Evolutionary conservation across 306 rosid species (phyloP).

Genomic region (Castanospermum australe): DNA sequence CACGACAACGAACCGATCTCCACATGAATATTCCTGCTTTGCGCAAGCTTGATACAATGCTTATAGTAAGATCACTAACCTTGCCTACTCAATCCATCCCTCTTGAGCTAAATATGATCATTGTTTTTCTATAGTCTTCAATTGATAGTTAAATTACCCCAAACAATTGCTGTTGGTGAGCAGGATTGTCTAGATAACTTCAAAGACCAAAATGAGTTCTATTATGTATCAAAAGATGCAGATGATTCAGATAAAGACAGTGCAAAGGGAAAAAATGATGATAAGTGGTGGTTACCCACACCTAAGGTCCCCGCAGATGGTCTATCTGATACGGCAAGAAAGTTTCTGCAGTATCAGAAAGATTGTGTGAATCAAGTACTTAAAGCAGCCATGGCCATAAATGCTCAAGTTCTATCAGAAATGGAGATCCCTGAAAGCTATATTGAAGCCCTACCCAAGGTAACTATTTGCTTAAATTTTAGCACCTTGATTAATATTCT

Average conservation of each 20-base stretch:
- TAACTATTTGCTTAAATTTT: conserved; percentile 14
- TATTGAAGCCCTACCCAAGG: conserved; percentile 92
- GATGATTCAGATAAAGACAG: conserved; percentile 56
- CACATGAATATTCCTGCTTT: conserved; percentile 96
- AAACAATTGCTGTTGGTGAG: conserved; percentile 18
- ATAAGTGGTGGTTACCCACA: conserved; percentile 97
- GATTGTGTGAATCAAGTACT: conserved; percentile 98
- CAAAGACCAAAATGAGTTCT: conserved; percentile 71
- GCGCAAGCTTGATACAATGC: conserved; percentile 89
- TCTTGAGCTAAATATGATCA: background rate
- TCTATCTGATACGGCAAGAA: conserved; percentile 76
- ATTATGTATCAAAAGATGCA: conserved; percentile 68
- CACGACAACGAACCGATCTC: conserved; percentile 89
- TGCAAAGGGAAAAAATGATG: conserved; percentile 58
- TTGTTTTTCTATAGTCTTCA: background rate
- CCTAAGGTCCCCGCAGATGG: conserved; percentile 81
- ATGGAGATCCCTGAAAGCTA: conserved; percentile 96
- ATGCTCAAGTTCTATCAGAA: conserved; percentile 90
- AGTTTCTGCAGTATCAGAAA: conserved; percentile 88
- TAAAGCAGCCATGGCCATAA: conserved; percentile 99
- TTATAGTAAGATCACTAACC: conserved; percentile 56
- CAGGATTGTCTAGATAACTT: conserved; percentile 94
- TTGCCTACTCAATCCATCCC: background rate
- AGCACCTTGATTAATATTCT: background rate
- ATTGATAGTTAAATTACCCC: conserved; percentile 3